Evolutionary conservation across 331 rosid species (phyloP).

Genomic region (Acacia pycnantha): DNA sequence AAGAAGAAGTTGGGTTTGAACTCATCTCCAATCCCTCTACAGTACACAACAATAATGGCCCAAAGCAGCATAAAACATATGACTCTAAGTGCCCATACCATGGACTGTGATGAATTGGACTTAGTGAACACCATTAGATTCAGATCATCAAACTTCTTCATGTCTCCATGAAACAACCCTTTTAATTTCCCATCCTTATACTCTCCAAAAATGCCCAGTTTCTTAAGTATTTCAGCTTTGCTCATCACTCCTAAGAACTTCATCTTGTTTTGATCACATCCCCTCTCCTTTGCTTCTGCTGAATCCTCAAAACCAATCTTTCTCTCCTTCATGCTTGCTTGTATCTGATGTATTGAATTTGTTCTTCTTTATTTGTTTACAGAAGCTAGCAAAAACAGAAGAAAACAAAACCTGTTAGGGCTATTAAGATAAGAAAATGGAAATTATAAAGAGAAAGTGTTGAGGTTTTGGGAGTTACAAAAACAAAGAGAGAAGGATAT

Average conservation of each 20-base stretch:
- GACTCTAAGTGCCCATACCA: neutral
- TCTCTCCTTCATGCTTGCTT: neutral
- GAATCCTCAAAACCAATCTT: slow-evolving; percentile 12
- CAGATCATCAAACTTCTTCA: neutral
- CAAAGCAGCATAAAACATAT: neutral
- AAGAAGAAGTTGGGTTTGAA: slow-evolving; percentile 6
- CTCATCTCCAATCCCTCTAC: neutral
- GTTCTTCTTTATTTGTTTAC: neutral
- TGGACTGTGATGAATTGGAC: neutral
- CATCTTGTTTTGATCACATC: slow-evolving; percentile 2
- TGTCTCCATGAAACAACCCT: slow-evolving; percentile 17
- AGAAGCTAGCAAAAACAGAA: neutral
- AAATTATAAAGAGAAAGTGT: neutral
- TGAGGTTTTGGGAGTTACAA: neutral
- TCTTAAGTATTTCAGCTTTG: slow-evolving; percentile 29
- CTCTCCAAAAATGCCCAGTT: slow-evolving; percentile 16
- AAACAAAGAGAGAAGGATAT: neutral
- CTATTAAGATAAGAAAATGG: neutral
- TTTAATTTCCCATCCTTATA: slow-evolving; percentile 25
- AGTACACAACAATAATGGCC: neutral
- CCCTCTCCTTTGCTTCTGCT: slow-evolving; percentile 17
- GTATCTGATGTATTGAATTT: neutral
- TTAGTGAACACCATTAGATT: neutral
- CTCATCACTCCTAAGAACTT: neutral
- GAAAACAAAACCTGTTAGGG: neutral